phyloP scores from a whole-genome alignment of 768 basidiomycete genomes.

The Phaffia tasmanica region DNA sequence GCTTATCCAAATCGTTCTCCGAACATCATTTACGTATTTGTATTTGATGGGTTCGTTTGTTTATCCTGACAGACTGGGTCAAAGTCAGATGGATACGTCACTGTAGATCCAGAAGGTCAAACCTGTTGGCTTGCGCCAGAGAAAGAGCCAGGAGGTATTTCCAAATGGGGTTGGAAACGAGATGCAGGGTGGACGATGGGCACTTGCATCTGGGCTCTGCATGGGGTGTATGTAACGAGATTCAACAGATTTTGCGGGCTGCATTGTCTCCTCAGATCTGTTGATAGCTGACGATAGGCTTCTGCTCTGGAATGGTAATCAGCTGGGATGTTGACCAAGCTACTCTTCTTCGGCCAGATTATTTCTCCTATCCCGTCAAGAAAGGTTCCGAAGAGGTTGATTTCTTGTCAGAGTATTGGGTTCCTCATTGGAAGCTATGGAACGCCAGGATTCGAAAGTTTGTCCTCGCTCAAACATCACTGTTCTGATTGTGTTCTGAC shows the following conservation, averaged over 20 bases:
- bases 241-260: background rate
- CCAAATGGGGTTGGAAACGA: constrained; percentile 27
- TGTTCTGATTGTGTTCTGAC: background rate
- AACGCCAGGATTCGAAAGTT: background rate
- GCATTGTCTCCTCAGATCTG: too few relatives aligned
- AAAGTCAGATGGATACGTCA: constrained; percentile 58
- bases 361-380: constrained; percentile 27
- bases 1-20: background rate
- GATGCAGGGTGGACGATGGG: constrained; percentile 34
- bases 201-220: constrained; percentile 36
- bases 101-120: constrained; percentile 67
- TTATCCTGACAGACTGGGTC: constrained; percentile 46
- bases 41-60: background rate
- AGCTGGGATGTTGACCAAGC: background rate
- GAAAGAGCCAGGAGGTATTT: constrained; percentile 29
- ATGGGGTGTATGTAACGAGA: constrained; percentile 33
- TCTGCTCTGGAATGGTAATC: background rate
- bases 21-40: background rate
- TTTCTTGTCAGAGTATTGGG: constrained; percentile 15
- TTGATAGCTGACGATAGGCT: background rate
- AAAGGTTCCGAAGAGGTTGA: background rate
- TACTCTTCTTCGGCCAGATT: constrained; percentile 30
- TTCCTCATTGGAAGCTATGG: constrained; percentile 3
- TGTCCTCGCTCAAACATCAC: background rate
- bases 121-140: constrained; percentile 25